Evolutionary conservation across 805 yeast genomes (phyloP).

Genomic region (Nakazawaea siamensis): DNA sequence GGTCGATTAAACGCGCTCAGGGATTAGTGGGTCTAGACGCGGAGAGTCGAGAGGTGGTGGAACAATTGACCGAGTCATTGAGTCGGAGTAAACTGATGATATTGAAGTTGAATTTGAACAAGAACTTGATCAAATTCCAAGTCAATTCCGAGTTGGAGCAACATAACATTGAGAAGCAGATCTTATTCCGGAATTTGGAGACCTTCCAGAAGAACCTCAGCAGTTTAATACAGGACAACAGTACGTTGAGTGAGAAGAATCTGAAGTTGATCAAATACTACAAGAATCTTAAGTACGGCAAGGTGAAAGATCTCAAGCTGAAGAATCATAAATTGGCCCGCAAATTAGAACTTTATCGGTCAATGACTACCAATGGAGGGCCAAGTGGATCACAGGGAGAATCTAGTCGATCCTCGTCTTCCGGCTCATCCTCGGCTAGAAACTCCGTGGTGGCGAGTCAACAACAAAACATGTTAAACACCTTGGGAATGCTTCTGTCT

Average conservation of each 20-base stretch:
- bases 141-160: slow-evolving; percentile 20
- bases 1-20: slow-evolving; percentile 3
- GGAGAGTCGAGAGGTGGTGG: background rate
- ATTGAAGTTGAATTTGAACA: slow-evolving; percentile 22
- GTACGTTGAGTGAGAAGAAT: slow-evolving; percentile 21
- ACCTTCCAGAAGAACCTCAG: slow-evolving; percentile 19
- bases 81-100: slow-evolving; percentile 11
- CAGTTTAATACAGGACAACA: slow-evolving; percentile 20
- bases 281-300: slow-evolving; percentile 21
- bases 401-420: background rate
- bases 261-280: slow-evolving; percentile 23
- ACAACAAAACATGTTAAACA: slow-evolving; percentile 20
- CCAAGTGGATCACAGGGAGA: too few species aligned
- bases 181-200: slow-evolving; percentile 19
- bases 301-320: slow-evolving; percentile 17
- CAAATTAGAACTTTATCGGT: slow-evolving; percentile 13
- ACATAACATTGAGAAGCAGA: slow-evolving; percentile 20
- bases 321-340: slow-evolving; percentile 20
- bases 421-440: slow-evolving; percentile 9
- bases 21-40: background rate
- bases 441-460: slow-evolving; percentile 4
- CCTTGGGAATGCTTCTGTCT: slow-evolving; percentile 25
- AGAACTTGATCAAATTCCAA: slow-evolving; percentile 22
- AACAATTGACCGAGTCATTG: background rate
- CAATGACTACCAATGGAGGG: background rate